Evolutionary conservation across 345 rosid genomes (phyloP), one percentile per base, ranked within the genome.

Genomic region (Pugionium cornutum): DNA sequence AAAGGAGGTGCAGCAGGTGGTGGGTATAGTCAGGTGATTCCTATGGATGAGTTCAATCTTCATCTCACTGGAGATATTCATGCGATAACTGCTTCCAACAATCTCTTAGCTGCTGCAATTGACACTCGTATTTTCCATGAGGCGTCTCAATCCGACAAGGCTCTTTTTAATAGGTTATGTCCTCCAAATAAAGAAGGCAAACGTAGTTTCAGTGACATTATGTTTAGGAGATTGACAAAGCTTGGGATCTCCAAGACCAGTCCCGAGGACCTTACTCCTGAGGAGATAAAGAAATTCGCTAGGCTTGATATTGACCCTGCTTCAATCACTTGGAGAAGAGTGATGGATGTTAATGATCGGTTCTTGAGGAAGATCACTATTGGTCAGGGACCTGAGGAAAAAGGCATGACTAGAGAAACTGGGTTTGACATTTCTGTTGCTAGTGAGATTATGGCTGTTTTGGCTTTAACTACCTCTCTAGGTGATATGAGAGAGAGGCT

Each of bases 1-100:
- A 95, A 91, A 79, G 97, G 99, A 34, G 99, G 99, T 34, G 99
- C 99, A 49, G 99, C 97, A 0, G 99, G 99, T 66, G 99, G 99
- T 45, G 99, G 99, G 36, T 91, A 95, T 53, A 95, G 96, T 79
- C 99, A 95, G 75, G 97, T 95, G 61, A 86, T 91, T 55, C 99
- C 99, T 11, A 95, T 95, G 99, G 99, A 95, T 76, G 99, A 95
- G 79, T 91, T 95, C 76, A 91, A 95, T 78, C 92, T 95, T 73
- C 97, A 91, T 65, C 83, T 95, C 42, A 95, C 99, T 0, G 99
- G 99, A 58, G 99, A 95, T 72, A 95, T 91, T 64, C 99, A 95
- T 75, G 99, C 99, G 4, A 95, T 95, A 27, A 89, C 99, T 5
- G 99, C 99, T 72, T 94, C 99, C 66, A 95, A 91, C 83, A 95